Evolutionary conservation across 768 basidiomycete species (phyloP).

Genomic region (Mycena maculata): DNA sequence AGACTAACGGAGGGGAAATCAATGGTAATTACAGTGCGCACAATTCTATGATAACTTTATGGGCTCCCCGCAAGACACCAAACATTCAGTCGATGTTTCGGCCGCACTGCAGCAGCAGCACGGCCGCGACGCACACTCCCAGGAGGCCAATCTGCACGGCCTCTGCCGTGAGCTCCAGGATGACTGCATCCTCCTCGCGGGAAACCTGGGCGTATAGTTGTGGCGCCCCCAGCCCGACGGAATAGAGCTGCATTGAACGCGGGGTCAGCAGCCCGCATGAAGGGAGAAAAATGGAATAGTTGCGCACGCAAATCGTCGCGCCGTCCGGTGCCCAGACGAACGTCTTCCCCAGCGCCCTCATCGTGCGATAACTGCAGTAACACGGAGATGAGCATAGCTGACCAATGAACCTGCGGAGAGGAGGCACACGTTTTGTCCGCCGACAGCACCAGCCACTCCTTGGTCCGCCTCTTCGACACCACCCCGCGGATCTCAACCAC

Average conservation of each 20-base stretch:
- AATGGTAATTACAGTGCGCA: no score
- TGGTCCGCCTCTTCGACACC: constrained; percentile 47
- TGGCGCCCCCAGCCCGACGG: constrained; percentile 35
- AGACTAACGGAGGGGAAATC: no score
- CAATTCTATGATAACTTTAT: no score
- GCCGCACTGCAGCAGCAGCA: constrained; percentile 53
- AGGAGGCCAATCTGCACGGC: constrained; percentile 54
- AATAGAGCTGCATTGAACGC: constrained; percentile 45
- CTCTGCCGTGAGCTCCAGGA: constrained; percentile 54
- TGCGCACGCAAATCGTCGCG: constrained; percentile 50
- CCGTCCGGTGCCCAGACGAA: constrained; percentile 52
- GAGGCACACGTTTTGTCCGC: constrained; percentile 52
- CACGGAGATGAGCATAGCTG: neutral
- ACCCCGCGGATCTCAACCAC: constrained; percentile 40
- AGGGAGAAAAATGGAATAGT: neutral
- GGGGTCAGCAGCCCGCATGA: neutral
- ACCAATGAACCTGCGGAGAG: neutral
- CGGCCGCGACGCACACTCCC: constrained; percentile 51
- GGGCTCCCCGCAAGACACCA: no score
- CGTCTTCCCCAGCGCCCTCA: constrained; percentile 48
- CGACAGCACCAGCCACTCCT: constrained; percentile 56
- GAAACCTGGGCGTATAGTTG: constrained; percentile 44
- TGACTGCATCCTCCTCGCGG: constrained; percentile 44
- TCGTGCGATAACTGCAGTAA: constrained; percentile 45
- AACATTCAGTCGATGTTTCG: constrained; percentile 55